phyloP scores from a whole-genome alignment of 352 stramenopile species.

The Pythium oligandrum region DNA sequence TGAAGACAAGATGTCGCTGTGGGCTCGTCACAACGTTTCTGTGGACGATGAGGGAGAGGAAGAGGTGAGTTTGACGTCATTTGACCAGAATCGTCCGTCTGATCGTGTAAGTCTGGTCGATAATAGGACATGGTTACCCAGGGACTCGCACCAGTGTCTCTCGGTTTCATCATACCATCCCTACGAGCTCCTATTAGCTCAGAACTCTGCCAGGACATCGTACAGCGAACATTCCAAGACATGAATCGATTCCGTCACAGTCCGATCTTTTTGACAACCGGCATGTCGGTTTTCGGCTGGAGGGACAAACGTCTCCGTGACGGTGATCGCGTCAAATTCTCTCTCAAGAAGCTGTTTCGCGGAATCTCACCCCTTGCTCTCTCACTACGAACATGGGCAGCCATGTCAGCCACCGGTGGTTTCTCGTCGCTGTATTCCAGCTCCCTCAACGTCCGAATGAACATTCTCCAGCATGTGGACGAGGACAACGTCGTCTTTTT shows the following conservation, averaged over 20 bases:
- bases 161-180: too few relatives aligned
- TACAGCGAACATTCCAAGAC: too few relatives aligned
- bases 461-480: constrained; percentile 47
- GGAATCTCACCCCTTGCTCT: constrained; percentile 23
- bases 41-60: too few relatives aligned
- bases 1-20: too few relatives aligned
- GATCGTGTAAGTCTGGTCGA: too few relatives aligned
- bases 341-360: constrained; percentile 43
- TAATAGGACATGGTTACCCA: too few relatives aligned
- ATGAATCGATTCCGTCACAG: too few relatives aligned
- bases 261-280: constrained; percentile 29
- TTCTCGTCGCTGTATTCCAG: constrained; percentile 41
- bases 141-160: too few relatives aligned
- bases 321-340: constrained; percentile 44
- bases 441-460: constrained; percentile 27
- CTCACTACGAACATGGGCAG: constrained; percentile 29
- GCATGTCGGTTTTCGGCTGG: constrained; percentile 48
- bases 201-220: too few relatives aligned
- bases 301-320: constrained; percentile 34
- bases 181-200: neutral
- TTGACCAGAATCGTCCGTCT: too few relatives aligned
- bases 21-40: too few relatives aligned
- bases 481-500: constrained; percentile 58
- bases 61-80: too few relatives aligned
- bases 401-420: constrained; percentile 24